Conservation (phyloP, 345 rosid genomes). For the Populus simonii region DNA sequence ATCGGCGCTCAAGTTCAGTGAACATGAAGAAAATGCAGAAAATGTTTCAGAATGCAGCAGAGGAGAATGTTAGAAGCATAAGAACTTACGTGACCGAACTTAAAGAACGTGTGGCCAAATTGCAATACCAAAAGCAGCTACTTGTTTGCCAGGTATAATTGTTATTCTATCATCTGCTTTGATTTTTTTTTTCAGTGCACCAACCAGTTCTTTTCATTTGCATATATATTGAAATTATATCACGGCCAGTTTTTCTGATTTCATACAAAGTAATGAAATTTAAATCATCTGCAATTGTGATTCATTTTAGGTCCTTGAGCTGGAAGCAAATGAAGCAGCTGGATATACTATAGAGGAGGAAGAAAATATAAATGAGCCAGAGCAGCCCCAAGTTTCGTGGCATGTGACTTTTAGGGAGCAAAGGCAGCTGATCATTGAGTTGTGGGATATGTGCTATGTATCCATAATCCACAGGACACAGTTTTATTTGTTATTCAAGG, state of each 20-base stretch:
- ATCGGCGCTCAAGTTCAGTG: constrained; percentile 75
- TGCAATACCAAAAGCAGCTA: constrained; percentile 99
- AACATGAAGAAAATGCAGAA: constrained; percentile 99
- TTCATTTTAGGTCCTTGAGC: constrained; percentile 70
- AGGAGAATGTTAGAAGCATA: constrained; percentile 97
- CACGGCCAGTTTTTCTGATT: not conserved
- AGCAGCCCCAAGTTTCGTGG: constrained; percentile 76
- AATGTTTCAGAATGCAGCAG: constrained; percentile 99
- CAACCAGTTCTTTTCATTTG: not conserved
- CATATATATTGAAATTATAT: not conserved
- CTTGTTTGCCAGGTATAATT: constrained; percentile 88
- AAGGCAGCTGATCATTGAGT: constrained; percentile 86
- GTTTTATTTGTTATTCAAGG: constrained; percentile 85
- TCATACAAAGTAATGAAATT: not conserved
- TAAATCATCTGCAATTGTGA: not conserved
- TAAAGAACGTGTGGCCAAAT: constrained; percentile 92
- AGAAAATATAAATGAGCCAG: constrained; percentile 44
- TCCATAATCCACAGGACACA: constrained; percentile 94
- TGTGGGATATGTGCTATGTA: constrained; percentile 86
- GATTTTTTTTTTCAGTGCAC: not conserved
- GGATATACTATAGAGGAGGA: constrained; percentile 65
- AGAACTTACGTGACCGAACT: constrained; percentile 86
- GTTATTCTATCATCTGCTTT: not conserved
- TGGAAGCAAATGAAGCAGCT: constrained; percentile 94
- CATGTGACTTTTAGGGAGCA: constrained; percentile 75